Base-by-base conservation (phyloP, 1,139 yeast genomes). In the Yamadazyma jaroonii region DNA sequence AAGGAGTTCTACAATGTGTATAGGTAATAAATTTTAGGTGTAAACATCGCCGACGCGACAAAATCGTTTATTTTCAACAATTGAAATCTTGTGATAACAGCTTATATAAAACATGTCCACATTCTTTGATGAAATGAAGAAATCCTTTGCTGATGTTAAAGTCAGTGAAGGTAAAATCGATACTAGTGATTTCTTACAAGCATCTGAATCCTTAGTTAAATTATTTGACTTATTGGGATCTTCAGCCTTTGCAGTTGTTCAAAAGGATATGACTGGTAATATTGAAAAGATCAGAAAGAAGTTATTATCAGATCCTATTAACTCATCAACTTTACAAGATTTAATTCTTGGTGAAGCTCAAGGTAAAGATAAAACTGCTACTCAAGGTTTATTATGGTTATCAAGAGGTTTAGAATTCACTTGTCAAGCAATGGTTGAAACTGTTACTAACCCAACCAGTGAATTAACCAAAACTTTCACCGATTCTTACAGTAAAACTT, bases 371-470 rank as follows among this genome's bases (percentile, higher is more conserved):
- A 85, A 84, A 60, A 81, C 83, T 43, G 96, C 96, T 32, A 88
- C 96, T 15, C 96, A 89, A 62, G 97, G 95, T 20, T 76, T 88
- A 50, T 68, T 88, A 54, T 88, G 97, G 97, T 75, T 88, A 48
- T 73, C 83, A 30, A 73, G 92, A 58, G 96, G 96, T 12, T 77
- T 88, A 53, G 83, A 86, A 56, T 89, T 88, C 69, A 89, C 96
- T 17, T 90, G 95, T 23, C 82, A 75, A 50, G 95, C 96, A 31
- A 80, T 88, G 81, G 74, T 90, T 57, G 86, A 85, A 60, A 84
- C 88, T 34, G 72, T 86, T 37, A 75, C 76, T 46, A 67, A 76
- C 41, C 78, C 81, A 40, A 66, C 69, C 40, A 61, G 59, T 40
- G 97, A 88, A 64, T 71, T 88, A 59, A 69, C 84, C 40, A 77